Base-by-base conservation (phyloP, 1,139 yeast genomes). In the Taiozyma sp. region DNA sequence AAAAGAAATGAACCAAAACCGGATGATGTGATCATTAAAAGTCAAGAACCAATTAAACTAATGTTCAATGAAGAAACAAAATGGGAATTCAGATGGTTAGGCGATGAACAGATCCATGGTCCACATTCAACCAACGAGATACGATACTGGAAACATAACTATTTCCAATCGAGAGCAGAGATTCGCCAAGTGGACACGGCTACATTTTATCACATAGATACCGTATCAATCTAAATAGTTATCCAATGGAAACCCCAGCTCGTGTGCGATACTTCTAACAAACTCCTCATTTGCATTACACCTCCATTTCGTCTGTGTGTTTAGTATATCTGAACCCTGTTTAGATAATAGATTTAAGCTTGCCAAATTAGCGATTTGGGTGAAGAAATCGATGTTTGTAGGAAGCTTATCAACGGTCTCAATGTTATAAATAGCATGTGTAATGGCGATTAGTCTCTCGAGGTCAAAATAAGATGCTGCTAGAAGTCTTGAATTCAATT, bases 81-180 rank as follows among this genome's bases (percentile, higher is more conserved):
- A 26, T 85, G 88, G 88, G 82, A 80, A 56, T 85, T 81, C 62
- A 70, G 74, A 56, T 85, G 90, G 89, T 59, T 63, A 6, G 81
- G 74, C 1, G 73, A 69, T 42, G 71, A 70, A 3, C 73, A 71
- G 29, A 59, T 82, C 0, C 75, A 82, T 60, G 91, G 91, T 0
- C 88, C 89, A 0, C 83, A 72, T 60, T 68, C 84, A 0, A 57
- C 69, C 2, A 70, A 70, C 42, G 83, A 83, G 53, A 83, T 85
- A 80, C 56, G 57, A 3, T 76, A 76, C 52, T 85, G 93, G 93
- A 74, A 74, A 47, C 71, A 72, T 1, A 64, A 68, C 48, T 81
- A 84, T 60, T 85, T 85, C 61, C 73, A 79, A n/a, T 67, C 73
- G 48, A 66, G 68, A 6, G 86, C 74, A 0, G 68, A 66, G 47